Conservation (phyloP, 306 rosid genomes). For the Fragaria vesca region DNA sequence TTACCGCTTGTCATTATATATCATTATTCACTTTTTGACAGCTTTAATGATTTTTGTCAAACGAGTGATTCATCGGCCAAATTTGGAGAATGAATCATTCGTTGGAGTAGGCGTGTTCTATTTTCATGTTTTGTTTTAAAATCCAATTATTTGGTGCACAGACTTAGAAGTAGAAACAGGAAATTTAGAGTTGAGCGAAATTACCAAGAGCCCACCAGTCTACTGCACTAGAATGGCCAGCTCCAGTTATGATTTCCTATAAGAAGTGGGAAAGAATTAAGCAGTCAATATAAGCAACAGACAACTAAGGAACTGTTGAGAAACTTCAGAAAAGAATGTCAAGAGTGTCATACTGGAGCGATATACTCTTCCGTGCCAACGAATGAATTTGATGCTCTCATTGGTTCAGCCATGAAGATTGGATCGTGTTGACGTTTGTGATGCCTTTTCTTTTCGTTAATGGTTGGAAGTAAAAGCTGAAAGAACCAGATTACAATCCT, state of each 20-base stretch:
- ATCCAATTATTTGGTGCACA: not conserved
- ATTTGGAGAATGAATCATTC: no score
- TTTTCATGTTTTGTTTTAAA: not conserved
- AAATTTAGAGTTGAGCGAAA: constrained; percentile 6
- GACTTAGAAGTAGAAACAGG: not conserved
- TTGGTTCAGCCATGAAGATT: constrained; percentile 93
- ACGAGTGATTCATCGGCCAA: not conserved
- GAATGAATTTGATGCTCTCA: constrained; percentile 96
- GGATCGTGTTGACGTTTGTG: constrained; percentile 61
- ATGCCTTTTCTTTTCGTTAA: constrained; percentile 55
- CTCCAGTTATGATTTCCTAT: constrained; percentile 96
- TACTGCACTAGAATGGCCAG: constrained; percentile 95
- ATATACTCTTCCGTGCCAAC: constrained; percentile 99
- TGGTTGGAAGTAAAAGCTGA: constrained; percentile 72
- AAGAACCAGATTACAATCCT: constrained; percentile 5
- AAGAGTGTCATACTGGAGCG: constrained; percentile 76
- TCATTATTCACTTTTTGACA: no score
- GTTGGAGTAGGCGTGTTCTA: not conserved
- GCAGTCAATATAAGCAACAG: constrained; percentile 13
- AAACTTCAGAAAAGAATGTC: constrained; percentile 8
- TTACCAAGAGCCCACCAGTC: constrained; percentile 99
- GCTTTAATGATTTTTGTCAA: no score
- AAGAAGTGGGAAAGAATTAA: constrained; percentile 20
- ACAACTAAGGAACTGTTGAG: not conserved
- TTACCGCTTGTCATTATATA: no score